Conservation (phyloP, 768 basidiomycete species). For the Termitomyces sp. region DNA sequence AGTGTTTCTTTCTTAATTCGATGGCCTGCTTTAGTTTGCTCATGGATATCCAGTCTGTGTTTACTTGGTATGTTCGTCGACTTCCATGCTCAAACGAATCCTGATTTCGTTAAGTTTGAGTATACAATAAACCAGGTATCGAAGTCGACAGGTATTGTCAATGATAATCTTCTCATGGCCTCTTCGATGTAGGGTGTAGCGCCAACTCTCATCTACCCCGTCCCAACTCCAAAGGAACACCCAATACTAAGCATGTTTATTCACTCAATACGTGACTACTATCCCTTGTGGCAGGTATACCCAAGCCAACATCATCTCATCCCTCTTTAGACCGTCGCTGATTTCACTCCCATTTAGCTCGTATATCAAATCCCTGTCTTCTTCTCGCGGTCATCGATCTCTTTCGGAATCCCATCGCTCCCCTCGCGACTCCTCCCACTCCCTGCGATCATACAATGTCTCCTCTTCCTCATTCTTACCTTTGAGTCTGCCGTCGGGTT, state of each 20-base stretch:
- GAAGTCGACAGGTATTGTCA: neutral
- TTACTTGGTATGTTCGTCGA: constrained; percentile 36
- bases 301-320: constrained; percentile 9
- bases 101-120: constrained; percentile 55
- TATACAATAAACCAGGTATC: constrained; percentile 86
- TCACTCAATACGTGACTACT: constrained; percentile 87
- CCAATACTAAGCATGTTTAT: constrained; percentile 75
- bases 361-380: constrained; percentile 65
- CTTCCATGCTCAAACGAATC: neutral
- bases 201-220: constrained; percentile 87
- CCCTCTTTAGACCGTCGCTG: neutral
- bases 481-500: constrained; percentile 58
- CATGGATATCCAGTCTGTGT: constrained; percentile 29
- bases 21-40: neutral
- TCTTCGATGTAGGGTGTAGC: constrained; percentile 62
- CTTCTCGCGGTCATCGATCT: constrained; percentile 77
- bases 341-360: constrained; percentile 34
- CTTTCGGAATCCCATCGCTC: constrained; percentile 70
- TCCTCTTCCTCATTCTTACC: constrained; percentile 51
- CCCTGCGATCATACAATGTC: constrained; percentile 63
- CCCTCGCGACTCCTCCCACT: constrained; percentile 57
- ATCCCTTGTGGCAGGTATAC: constrained; percentile 87
- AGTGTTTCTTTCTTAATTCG: constrained; percentile 27
- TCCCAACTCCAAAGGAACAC: constrained; percentile 60
- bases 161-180: neutral